Evolutionary conservation across 2,329 filamentous ascomycete genomes (phyloP), one percentile per base, ranked within the genome.

Genomic region (Diaporthe nobilis): DNA sequence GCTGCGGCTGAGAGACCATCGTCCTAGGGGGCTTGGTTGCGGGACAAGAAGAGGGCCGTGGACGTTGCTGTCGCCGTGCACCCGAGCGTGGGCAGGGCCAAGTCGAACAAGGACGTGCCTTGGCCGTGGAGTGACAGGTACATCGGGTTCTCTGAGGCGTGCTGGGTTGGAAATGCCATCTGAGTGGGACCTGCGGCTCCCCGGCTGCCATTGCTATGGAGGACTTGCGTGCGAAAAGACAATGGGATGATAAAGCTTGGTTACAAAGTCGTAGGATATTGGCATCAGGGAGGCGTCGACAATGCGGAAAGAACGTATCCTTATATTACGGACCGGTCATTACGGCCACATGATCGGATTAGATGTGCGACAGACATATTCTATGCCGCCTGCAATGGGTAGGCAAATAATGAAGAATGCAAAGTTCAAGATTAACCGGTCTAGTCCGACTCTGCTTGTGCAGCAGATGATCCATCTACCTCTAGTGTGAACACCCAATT

Each of bases 1-100:
- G 57, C 73, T 39, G 34, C 73, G 13, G 71, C 47, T 53, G 63
- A 63, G 70, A 60, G 72, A 67, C 75, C 73, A 75, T 77, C 75
- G 75, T 71, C 75, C 51, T 77, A 77, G 75, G 49, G 70, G 53
- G 68, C 39, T 49, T 73, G 73, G 75, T 77, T 71, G 75, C 75
- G 63, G 44, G 63, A 73, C 47, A 75, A 75, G 73, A 58, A 42
- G 61, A 61, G 42, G 44, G 57, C 60, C 25, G 44, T 75, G 55
- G 58, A 51, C 39, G 37, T n/a, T 42, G 37, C 49, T 44, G 53
- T 37, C n/a, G 39, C 58, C 63, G 31, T 39, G 28, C 17, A 55
- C 20, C 17, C 53, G 20, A n/a, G 60, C 42, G 61, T 68, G 28
- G 28, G 31, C 60, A 61, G 37, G 34, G 61, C 39, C 25, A 60